Percentiles rank a stretch among this genome's conserved stretches.
phyloP scores from a whole-genome alignment of 1,284 basidiomycete genomes.

The Malassezia dermatis region DNA sequence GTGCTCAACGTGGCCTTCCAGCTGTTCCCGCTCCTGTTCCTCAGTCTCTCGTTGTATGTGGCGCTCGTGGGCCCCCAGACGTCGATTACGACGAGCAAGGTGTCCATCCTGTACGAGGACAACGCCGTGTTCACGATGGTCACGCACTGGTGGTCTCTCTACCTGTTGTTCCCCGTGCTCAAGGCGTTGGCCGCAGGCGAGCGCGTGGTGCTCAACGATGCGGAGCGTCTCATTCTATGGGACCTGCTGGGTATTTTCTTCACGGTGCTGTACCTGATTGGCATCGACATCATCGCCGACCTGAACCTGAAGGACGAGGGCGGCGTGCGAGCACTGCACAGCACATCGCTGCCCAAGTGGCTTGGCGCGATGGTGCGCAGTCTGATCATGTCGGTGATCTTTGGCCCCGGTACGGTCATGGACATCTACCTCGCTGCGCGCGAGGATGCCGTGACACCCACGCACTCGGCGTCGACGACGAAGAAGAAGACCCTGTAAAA shows the following conservation, averaged over 20 bases:
- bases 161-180: constrained; percentile 1
- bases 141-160: constrained; percentile 9
- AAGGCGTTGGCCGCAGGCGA: neutral
- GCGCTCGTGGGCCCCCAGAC: neutral
- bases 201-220: constrained; percentile 2
- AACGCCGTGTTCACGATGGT: neutral
- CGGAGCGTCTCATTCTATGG: constrained; percentile 12
- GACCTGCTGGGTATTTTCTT: constrained; percentile 6
- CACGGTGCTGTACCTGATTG: constrained; percentile 5
- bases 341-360: neutral
- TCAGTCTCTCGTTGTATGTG: neutral
- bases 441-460: constrained; percentile 13
- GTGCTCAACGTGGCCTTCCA: constrained; percentile 11
- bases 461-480: neutral
- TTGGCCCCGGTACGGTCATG: constrained; percentile 16
- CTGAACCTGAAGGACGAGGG: neutral
- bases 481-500: neutral
- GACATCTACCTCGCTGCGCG: constrained; percentile 12
- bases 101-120: constrained; percentile 6
- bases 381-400: neutral
- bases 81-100: constrained; percentile 2
- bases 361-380: neutral
- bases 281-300: constrained; percentile 12
- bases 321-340: neutral
- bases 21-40: constrained; percentile 7